Conservation (phyloP, 495 filamentous ascomycete species). For the Pyrenula massariospora region DNA sequence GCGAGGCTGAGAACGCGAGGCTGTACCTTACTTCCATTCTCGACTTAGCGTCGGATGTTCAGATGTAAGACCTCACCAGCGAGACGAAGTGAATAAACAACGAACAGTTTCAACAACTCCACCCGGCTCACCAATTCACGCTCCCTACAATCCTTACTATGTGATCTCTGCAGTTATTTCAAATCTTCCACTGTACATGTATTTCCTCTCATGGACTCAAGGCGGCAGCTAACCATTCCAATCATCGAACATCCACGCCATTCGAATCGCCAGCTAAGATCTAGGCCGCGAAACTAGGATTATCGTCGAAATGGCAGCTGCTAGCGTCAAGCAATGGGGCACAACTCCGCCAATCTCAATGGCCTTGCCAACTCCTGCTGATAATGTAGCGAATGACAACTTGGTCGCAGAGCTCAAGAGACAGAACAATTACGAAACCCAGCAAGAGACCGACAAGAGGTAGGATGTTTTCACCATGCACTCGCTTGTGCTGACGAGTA, state of each 20-base stretch:
- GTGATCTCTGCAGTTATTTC: background rate
- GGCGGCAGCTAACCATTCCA: background rate
- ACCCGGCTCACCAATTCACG: too few relatives aligned
- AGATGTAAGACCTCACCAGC: background rate
- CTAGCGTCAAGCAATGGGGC: constrained; percentile 51
- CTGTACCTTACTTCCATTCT: background rate
- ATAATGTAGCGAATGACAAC: constrained; percentile 62
- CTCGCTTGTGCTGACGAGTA: constrained; percentile 2
- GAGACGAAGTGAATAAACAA: too few relatives aligned
- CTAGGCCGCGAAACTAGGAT: background rate
- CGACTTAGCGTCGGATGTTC: background rate
- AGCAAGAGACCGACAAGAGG: constrained; percentile 70
- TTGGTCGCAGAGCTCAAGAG: constrained; percentile 67
- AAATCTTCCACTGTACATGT: background rate
- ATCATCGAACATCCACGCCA: background rate
- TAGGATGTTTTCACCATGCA: constrained; percentile 16
- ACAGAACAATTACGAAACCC: constrained; percentile 83
- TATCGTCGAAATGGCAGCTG: constrained; percentile 26
- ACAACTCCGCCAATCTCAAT: constrained; percentile 77
- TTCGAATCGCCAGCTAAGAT: background rate
- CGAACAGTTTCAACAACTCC: too few relatives aligned
- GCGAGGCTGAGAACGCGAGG: background rate
- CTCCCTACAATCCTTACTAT: too few relatives aligned
- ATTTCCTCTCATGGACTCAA: background rate
- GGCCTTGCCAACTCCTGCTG: constrained; percentile 57